phyloP scores from a whole-genome alignment of 1,284 basidiomycete species.

The Malassezia nana region DNA sequence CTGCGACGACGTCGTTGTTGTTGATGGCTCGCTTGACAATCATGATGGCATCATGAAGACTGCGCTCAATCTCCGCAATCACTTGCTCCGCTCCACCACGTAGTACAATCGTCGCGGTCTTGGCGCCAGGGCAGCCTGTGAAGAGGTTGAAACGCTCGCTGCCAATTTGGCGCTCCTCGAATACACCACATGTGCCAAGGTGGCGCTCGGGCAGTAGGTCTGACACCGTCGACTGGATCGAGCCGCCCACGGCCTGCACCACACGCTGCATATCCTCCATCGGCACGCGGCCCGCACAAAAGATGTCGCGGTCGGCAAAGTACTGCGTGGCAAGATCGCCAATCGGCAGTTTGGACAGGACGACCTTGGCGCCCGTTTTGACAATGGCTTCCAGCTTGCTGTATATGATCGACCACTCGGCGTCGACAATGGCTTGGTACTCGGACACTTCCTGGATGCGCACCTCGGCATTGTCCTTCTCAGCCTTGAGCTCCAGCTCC shows the following conservation, averaged over 20 bases:
- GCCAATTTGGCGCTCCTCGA: constrained; percentile 92
- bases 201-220: constrained; percentile 75
- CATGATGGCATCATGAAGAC: constrained; percentile 98
- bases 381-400: constrained; percentile 92
- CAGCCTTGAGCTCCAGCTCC: constrained; percentile 96
- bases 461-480: constrained; percentile 98
- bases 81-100: constrained; percentile 97
- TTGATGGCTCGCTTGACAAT: constrained; percentile 94
- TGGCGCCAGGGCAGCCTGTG: constrained; percentile 83
- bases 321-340: constrained; percentile 98
- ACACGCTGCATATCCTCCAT: constrained; percentile 85
- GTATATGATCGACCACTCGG: constrained; percentile 99
- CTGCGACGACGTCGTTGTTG: constrained; percentile 90
- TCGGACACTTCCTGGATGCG: constrained; percentile 75
- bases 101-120: constrained; percentile 91
- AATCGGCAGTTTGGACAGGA: constrained; percentile 94
- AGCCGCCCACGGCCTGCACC: constrained; percentile 88
- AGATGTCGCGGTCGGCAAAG: constrained; percentile 98
- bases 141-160: constrained; percentile 97
- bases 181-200: constrained; percentile 78
- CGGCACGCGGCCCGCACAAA: constrained; percentile 92
- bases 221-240: constrained; percentile 86
- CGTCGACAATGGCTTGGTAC: constrained; percentile 98
- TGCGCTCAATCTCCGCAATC: constrained; percentile 94
- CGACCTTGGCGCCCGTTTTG: constrained; percentile 91